These are phyloP conservation scores for Fonsecaea erecta DNA, from an alignment of 2,329 filamentous ascomycete genomes.

Conservation along the genomic window DNA sequence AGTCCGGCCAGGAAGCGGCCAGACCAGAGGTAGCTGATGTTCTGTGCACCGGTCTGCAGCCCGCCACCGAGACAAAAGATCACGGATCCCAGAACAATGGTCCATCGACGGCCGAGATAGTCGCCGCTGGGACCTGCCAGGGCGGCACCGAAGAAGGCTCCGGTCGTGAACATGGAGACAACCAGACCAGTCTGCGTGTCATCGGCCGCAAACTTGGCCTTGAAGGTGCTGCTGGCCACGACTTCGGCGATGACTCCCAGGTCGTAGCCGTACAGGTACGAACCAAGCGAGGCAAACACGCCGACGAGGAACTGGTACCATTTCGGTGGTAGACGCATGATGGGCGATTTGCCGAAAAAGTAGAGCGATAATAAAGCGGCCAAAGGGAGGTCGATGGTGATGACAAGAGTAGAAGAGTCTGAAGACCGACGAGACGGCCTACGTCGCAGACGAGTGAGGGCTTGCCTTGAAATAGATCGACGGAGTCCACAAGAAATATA, in stretches of 20 bases:
- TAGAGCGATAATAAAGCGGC: not conserved
- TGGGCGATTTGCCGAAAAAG: not conserved
- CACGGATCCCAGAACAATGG: slow-evolving; percentile 72
- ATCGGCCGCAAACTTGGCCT: slow-evolving; percentile 39
- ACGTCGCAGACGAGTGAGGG: not conserved
- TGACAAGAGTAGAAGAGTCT: not conserved
- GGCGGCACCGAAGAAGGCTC: slow-evolving; percentile 72
- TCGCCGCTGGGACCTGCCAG: slow-evolving; percentile 69
- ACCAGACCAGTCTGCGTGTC: slow-evolving; percentile 63
- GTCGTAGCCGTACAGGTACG: slow-evolving; percentile 64
- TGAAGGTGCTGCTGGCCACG: slow-evolving; percentile 50
- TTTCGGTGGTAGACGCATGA: slow-evolving; percentile 61
- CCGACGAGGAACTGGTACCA: slow-evolving; percentile 65
- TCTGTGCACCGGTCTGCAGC: slow-evolving; percentile 71
- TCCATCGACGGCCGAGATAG: slow-evolving; percentile 68
- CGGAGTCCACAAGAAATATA: slow-evolving; percentile 16
- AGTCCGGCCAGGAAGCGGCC: slow-evolving; percentile 72
- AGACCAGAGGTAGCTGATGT: slow-evolving; percentile 66
- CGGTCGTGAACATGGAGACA: slow-evolving; percentile 76
- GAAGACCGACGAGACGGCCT: not conserved
- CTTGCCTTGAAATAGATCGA: not conserved
- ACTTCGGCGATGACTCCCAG: slow-evolving; percentile 65
- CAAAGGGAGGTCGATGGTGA: not conserved
- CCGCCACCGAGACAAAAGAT: slow-evolving; percentile 74
- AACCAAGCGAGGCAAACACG: slow-evolving; percentile 64